Evolutionary conservation across 2,329 filamentous ascomycete species (phyloP).

Genomic region (Exophiala spinifera): DNA sequence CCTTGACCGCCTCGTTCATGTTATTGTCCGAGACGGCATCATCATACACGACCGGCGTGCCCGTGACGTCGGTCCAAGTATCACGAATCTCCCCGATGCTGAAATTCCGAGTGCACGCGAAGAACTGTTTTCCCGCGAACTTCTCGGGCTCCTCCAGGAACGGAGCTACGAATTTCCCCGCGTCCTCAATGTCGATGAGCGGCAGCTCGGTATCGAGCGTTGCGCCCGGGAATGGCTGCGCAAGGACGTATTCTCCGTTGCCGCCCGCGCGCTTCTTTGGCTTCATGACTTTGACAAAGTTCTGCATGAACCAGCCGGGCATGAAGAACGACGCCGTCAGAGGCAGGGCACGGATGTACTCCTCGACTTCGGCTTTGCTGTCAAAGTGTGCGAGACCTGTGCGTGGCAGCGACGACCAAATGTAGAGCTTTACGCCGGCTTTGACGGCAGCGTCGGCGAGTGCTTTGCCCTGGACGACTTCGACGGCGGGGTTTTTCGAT

Average conservation of each 20-base stretch:
- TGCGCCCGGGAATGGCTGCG: background rate
- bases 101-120: background rate
- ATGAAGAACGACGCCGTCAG: slow-evolving; percentile 41
- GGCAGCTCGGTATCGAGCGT: background rate
- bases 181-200: background rate
- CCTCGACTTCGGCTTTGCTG: slow-evolving; percentile 39
- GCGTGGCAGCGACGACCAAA: background rate
- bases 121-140: background rate
- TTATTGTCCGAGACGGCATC: background rate
- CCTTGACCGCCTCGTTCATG: background rate
- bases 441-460: slow-evolving; percentile 38
- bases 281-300: background rate
- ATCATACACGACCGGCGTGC: background rate
- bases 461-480: slow-evolving; percentile 34
- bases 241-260: background rate
- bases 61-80: background rate
- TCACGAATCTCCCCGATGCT: background rate
- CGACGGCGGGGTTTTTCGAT: background rate
- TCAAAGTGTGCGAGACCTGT: slow-evolving; percentile 36
- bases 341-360: slow-evolving; percentile 36
- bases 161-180: background rate
- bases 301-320: slow-evolving; percentile 41
- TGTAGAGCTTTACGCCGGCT: slow-evolving; percentile 29
- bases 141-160: background rate
- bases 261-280: background rate